Percentiles rank a stretch among this genome's conserved stretches.
Conservation (phyloP, 2,329 filamentous ascomycete genomes). For the Aspergillus arachidicola region DNA sequence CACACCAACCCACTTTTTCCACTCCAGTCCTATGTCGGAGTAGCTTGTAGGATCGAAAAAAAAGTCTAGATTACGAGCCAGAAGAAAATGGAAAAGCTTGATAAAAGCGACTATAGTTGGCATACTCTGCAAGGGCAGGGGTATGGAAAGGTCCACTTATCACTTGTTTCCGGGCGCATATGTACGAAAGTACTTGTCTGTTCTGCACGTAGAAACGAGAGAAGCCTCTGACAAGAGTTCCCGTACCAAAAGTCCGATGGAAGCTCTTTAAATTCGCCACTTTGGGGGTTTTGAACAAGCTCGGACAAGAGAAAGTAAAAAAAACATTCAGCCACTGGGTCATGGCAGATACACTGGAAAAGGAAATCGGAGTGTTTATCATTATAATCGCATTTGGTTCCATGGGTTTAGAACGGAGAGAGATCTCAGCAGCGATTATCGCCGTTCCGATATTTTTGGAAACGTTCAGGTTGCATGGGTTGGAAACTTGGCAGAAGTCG, state of each 20-base stretch:
- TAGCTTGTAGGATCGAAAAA: background rate
- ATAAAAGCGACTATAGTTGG: background rate
- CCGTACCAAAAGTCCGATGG: background rate
- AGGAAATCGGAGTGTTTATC: background rate
- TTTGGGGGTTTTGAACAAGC: background rate
- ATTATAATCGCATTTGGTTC: background rate
- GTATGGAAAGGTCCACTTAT: background rate
- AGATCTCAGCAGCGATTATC: constrained; percentile 3
- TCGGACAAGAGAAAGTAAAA: background rate
- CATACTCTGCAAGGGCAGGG: constrained; percentile 1
- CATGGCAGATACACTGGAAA: background rate
- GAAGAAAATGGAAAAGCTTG: background rate
- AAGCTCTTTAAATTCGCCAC: background rate
- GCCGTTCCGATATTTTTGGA: constrained; percentile 1
- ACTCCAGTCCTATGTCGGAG: background rate
- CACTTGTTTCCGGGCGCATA: constrained; percentile 1
- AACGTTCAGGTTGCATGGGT: background rate
- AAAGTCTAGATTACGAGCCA: background rate
- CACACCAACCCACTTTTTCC: background rate
- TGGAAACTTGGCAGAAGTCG: background rate
- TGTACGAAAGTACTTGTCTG: background rate
- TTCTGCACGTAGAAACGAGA: too few relatives aligned
- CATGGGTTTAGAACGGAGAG: background rate
- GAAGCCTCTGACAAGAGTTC: background rate
- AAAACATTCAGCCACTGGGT: background rate